Evolutionary conservation across 352 stramenopile species (phyloP), one percentile per base, ranked within the genome.

Genomic region (Phytopythium delawarense): DNA sequence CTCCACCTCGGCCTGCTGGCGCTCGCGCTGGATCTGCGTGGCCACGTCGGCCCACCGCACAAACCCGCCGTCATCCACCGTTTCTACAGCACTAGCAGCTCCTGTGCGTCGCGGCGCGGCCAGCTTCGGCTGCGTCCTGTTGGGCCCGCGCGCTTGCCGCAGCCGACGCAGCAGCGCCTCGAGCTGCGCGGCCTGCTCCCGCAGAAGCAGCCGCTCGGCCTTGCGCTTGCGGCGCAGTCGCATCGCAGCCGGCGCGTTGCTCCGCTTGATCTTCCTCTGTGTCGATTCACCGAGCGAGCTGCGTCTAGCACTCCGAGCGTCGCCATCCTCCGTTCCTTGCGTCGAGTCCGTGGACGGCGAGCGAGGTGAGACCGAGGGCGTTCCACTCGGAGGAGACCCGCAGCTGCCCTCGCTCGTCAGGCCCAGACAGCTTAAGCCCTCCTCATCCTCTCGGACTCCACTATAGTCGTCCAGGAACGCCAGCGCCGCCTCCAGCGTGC

Each of bases 401-500:
- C 46, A 35, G n/a, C 46, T 35, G 23, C 2, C 35, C 13, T 20
- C 42, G 9, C 21, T 32, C 21, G n/a, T 13, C n/a, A 51, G 45
- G 21, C 6, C 11, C 21, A 52, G 11, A 23, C 15, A 20, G 9
- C 2, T 16, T 3, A 15, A 16, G 11, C 21, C n/a, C 7, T 55
- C 42, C 11, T 42, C 48, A 0, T 23, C 15, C 2, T 45, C 40
- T 16, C 58, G 65, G 5, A 37, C 49, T 40, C 64, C 50, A 20
- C 45, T 52, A 16, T 68, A 65, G 42, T 53, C 66, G 53, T 78
- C 70, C 42, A 78, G 67, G 42, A 78, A 68, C 46, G 70, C 67
- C 48, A 78, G 59, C 45, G 67, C 67, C 50, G 73, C 70, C 15
- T 63, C 64, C 15, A 78, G 70, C 70, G 72, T 74, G 30, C 70